Evolutionary conservation across 2,329 filamentous ascomycete genomes (phyloP), one percentile per base, ranked within the genome.

Genomic region (Penicillium hesseltinei): DNA sequence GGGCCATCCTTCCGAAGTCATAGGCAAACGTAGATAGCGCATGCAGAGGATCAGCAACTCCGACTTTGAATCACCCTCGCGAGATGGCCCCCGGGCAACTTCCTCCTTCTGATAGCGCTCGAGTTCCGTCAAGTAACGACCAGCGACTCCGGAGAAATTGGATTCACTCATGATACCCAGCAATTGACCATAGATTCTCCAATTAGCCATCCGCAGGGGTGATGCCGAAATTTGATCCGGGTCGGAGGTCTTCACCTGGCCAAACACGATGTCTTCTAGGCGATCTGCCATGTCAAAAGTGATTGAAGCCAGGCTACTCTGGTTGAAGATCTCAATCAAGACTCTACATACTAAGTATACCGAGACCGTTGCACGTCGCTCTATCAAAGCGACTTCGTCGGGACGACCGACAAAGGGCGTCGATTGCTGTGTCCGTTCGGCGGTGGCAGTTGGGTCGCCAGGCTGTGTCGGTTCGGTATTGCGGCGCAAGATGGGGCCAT

Each of bases 291-390:
- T 96, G 65, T 97, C 93, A 1, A 86, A 81, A 6, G 90, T 96
- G 64, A 99, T 91, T 21, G 86, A 89, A 35, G 86, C 82, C 44
- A 97, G 78, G 29, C 84, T 92, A 67, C 91, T 97, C 73, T 97
- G 92, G 39, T 88, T 88, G 72, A 97, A 94, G 48, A 99, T 92
- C 72, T 97, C 92, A 54, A 97, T 89, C 49, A 99, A 80, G 8
- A 97, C 93, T 31, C 94, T 86, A 71, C 94, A 99, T 3, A 99
- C 84, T 21, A 99, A 90, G 70, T 96, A 99, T 49, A 97, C 96
- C 1, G 95, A 97, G 4, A 96, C 90, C 0, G 91, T 95, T 5
- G 93, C 96, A 40, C 91, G 88, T 51, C 93, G 88, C 75, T 99
- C 94, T 3, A 91, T 88, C 66, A 93, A 84, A 15, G 87, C 83